Base-by-base conservation (phyloP, 805 yeast genomes). In the Candida odintsovae region DNA sequence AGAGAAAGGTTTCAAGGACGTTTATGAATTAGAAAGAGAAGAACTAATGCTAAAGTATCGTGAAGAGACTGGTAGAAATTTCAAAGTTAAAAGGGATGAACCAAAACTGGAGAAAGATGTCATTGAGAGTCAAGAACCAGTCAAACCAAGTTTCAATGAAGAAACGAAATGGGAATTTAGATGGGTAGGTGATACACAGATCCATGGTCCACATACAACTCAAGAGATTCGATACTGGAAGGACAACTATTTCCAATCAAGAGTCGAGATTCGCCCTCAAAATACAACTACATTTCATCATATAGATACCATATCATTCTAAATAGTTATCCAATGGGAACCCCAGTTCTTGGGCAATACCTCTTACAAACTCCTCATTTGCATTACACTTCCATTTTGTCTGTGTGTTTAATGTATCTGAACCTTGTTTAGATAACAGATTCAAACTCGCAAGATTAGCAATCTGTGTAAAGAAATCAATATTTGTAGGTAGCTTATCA, bases 311-410 rank as follows among this genome's bases (percentile, higher is more conserved):
- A 5, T 19, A 36, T 74, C 80, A 19, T 61, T 59, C 36, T 19
- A 88, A 55, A 57, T 83, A 88, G 48, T 77, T 80, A 25, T 74
- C 78, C 11, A 90, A 70, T 1, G 82, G 86, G 55, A 90, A 79
- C 10, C 76, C 70, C 9, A 90, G 69, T 19, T 84, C 86, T 19
- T 70, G 63, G 0, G 95, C 80, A 35, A 89, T 69, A 41, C 73
- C 71, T 50, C 74, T 73, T 11, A 85, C 75, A 8, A 79, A 72
- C 29, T 74, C 75, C 86, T 88, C 89, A 38, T 80, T 74, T 9
- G 84, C 78, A 56, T 86, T 86, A 50, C 88, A 80, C 59, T 77
- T 83, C 95, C 95, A 90, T 56, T 83, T 78, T 1, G 86, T 76
- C 47, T 78, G 77, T 18, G 89, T 78, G 45, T 80, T 83, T 38